Evolutionary conservation across 1,284 basidiomycete genomes (phyloP).

Genomic region (Ganoderma leucocontextum): DNA sequence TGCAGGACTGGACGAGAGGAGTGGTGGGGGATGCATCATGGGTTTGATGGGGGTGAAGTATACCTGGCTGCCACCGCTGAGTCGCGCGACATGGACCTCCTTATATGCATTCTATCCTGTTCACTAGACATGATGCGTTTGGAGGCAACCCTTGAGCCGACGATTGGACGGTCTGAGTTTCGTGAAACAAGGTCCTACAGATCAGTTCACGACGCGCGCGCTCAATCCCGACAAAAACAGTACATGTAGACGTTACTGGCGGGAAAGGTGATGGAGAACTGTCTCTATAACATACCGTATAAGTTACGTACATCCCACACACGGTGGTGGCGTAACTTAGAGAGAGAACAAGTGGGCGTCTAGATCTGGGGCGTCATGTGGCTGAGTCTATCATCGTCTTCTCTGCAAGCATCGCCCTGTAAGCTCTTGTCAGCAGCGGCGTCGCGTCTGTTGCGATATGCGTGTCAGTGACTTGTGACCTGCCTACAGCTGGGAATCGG

Average conservation of each 20-base stretch:
- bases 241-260: background rate
- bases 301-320: no score
- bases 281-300: background rate
- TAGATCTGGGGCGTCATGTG: background rate
- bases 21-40: background rate
- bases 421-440: background rate
- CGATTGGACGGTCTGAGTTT: background rate
- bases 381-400: background rate
- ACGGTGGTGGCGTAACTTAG: background rate
- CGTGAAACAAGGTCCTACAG: background rate
- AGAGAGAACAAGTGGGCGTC: background rate
- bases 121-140: background rate
- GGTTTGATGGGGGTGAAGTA: background rate
- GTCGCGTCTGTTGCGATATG: background rate
- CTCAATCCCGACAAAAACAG: background rate
- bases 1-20: background rate
- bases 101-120: background rate
- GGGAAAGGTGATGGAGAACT: background rate
- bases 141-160: background rate
- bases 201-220: background rate
- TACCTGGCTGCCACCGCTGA: background rate
- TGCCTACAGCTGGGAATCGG: conserved; percentile 10
- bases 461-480: conserved; percentile 11
- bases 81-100: background rate
- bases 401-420: background rate